Percentiles rank a stretch among this genome's conserved stretches.
phyloP scores from a whole-genome alignment of 176 grass and related monocot species.

The Carex myosuroides region DNA sequence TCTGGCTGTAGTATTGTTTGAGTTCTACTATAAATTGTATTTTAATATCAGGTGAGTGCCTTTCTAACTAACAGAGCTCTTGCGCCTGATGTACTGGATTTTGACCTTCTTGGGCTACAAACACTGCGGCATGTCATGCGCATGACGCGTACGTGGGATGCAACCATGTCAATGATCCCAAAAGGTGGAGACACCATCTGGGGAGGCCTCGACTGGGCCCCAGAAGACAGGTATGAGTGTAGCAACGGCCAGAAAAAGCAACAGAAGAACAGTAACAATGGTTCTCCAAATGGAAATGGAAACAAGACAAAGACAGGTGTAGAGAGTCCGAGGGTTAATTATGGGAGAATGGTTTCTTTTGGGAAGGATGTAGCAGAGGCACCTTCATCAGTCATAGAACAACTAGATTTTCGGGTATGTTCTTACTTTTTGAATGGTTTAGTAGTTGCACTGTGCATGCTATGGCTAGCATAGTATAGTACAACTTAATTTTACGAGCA shows the following conservation, averaged over 20 bases:
- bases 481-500: neutral
- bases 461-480: neutral
- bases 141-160: slow-evolving; percentile 98
- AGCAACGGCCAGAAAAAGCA: slow-evolving; percentile 45
- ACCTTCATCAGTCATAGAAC: slow-evolving; percentile 42
- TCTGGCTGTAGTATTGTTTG: neutral
- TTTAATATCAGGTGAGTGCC: slow-evolving; percentile 10
- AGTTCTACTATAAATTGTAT: neutral
- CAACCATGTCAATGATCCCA: slow-evolving; percentile 97
- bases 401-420: slow-evolving; percentile 83
- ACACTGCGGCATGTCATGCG: slow-evolving; percentile 94
- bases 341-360: slow-evolving; percentile 81
- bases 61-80: slow-evolving; percentile 55
- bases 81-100: slow-evolving; percentile 83
- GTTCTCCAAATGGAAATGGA: slow-evolving; percentile 37
- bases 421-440: slow-evolving; percentile 16
- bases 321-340: slow-evolving; percentile 47
- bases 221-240: slow-evolving; percentile 66
- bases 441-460: neutral
- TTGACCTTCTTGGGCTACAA: slow-evolving; percentile 81
- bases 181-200: slow-evolving; percentile 99
- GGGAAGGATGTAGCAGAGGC: slow-evolving; percentile 79
- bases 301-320: slow-evolving; percentile 14
- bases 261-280: slow-evolving; percentile 42
- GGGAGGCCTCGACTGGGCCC: slow-evolving; percentile 80